Evolutionary conservation across 2,329 filamentous ascomycete genomes (phyloP).

Genomic region (Alternaria angustiovoidea): DNA sequence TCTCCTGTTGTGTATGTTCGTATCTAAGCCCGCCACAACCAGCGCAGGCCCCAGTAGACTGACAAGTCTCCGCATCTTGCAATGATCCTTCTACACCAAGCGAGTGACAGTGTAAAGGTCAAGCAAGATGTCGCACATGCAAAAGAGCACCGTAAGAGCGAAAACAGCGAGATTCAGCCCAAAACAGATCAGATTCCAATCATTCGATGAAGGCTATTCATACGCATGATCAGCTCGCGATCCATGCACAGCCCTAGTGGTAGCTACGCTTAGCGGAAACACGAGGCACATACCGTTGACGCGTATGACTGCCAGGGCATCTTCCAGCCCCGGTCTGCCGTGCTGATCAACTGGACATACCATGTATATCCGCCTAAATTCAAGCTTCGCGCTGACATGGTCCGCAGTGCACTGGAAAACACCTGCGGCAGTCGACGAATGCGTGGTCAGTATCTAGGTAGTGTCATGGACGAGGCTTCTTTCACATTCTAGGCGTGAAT

Average conservation of each 20-base stretch:
- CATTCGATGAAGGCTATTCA: constrained; percentile 12
- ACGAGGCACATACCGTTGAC: constrained; percentile 29
- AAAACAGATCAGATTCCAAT: constrained; percentile 9
- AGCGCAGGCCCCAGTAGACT: constrained; percentile 26
- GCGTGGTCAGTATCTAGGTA: background rate
- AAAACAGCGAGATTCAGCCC: constrained; percentile 12
- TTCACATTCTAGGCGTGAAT: background rate
- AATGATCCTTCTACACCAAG: constrained; percentile 23
- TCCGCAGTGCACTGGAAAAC: background rate
- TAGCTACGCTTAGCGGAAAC: constrained; percentile 22
- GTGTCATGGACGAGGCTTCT: background rate
- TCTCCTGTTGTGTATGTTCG: constrained; percentile 18
- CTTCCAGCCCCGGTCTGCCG: constrained; percentile 25
- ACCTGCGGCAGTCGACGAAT: background rate
- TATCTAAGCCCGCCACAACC: constrained; percentile 24
- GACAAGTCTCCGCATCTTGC: constrained; percentile 34
- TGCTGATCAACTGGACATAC: constrained; percentile 30
- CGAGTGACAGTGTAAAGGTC: constrained; percentile 31
- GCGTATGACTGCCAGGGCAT: constrained; percentile 14
- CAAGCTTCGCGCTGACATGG: constrained; percentile 1
- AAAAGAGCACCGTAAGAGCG: constrained; percentile 8
- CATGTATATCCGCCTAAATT: constrained; percentile 2
- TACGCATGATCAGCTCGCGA: constrained; percentile 26
- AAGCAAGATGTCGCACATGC: constrained; percentile 16
- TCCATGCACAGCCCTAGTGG: constrained; percentile 33